phyloP scores from a whole-genome alignment of 345 rosid genomes.

The Mangifera indica region DNA sequence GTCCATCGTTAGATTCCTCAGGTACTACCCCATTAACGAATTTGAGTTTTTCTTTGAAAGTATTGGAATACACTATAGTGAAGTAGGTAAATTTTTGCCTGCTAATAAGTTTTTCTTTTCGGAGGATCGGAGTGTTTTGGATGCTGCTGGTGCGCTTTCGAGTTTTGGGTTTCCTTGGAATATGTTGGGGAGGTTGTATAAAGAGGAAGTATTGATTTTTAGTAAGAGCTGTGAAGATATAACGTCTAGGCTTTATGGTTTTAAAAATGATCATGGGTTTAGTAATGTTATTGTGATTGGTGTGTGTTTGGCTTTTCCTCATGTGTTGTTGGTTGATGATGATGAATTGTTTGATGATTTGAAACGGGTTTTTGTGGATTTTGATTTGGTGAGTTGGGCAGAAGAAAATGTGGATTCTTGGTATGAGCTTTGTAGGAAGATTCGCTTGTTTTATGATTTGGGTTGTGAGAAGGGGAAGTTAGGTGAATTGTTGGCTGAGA shows the following conservation, averaged over 20 bases:
- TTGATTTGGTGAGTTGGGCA: slow-evolving; percentile 32
- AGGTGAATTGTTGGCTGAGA: slow-evolving; percentile 48
- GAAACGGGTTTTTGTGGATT: slow-evolving; percentile 43
- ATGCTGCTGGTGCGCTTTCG: slow-evolving; percentile 49
- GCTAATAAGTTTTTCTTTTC: slow-evolving; percentile 52
- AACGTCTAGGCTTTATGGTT: slow-evolving; percentile 27
- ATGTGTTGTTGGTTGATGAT: slow-evolving; percentile 26
- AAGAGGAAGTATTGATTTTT: slow-evolving; percentile 55
- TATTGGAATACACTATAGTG: slow-evolving; percentile 57
- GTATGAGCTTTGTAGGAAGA: slow-evolving; percentile 41
- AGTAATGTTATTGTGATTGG: slow-evolving; percentile 38
- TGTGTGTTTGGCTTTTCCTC: slow-evolving; percentile 63
- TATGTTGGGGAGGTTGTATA: slow-evolving; percentile 53
- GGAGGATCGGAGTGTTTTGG: slow-evolving; percentile 45
- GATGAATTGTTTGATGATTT: slow-evolving; percentile 48
- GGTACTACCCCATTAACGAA: slow-evolving; percentile 73
- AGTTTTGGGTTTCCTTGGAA: slow-evolving; percentile 77
- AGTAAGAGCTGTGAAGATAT: slow-evolving; percentile 36
- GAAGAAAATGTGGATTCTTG: slow-evolving; percentile 54
- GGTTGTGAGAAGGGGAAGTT: slow-evolving; percentile 42
- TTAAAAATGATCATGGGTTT: slow-evolving; percentile 45
- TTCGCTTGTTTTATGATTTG: slow-evolving; percentile 51
- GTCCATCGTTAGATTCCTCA: slow-evolving; percentile 43
- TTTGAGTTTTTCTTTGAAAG: slow-evolving; percentile 79
- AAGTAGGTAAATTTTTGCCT: slow-evolving; percentile 43